Base-by-base conservation (phyloP, 1,284 basidiomycete genomes). In the Ceratobasidium papillatum region DNA sequence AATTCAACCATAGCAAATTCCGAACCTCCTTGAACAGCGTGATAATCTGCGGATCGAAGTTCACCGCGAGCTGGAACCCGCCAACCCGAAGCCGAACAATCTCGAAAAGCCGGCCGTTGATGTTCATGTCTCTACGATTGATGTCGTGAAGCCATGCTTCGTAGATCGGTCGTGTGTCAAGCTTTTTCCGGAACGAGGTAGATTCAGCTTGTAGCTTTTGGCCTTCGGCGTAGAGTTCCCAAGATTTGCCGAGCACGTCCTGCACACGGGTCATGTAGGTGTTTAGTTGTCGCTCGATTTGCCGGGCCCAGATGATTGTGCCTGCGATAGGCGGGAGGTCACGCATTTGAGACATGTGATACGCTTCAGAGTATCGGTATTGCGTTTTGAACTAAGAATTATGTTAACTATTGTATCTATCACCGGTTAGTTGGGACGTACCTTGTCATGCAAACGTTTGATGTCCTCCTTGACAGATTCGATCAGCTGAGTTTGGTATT, bases 241-340 rank as follows among this genome's bases (percentile, higher is more conserved):
- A 99, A 7, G 95, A 96, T 82, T 95, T 96, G 9, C 97, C 98
- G 12, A 99, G 91, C 1, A 99, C 98, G 81, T 99, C 97, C 81
- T 99, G 96, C 68, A 99, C 97, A n/a, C 96, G 94, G 82, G 96
- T 98, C 96, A 99, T 99, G 85, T 99, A 99, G 1, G 94, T 92
- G 78, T 94, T 87, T 14, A 99, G 89, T 82, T 99, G 98, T 7
- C 96, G 90, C 80, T 99, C 97, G 78, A 99, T 99, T 84, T 99
- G 97, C 9, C 93, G 89, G 0, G 97, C 97, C 97, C 98, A 99
- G 80, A 98, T 94, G 82, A 99, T 98, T 17, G 98, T 94, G 34
- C 96, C 95, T 2, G 97, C 95, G 73, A 99, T 98, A 25, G 96
- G 95, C 2, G 97, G 96, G 12, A 99, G 86, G 82, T 99, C 97